These are phyloP conservation scores for Blastobotrys serpentis DNA, from an alignment of 1,139 yeast species.

Conservation along the genomic window DNA sequence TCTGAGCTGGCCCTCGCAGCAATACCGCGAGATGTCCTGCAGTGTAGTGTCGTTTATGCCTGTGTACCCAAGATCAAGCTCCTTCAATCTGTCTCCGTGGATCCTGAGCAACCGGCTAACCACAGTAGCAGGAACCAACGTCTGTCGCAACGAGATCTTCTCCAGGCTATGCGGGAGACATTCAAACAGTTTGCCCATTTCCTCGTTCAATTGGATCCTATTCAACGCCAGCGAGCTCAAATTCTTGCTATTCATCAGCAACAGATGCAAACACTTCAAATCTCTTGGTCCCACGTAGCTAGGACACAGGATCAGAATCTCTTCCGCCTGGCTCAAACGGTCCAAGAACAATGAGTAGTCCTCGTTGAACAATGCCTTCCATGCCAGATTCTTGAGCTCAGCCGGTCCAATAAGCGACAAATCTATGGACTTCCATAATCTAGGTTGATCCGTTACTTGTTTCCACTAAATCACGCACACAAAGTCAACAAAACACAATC, in stretches of 20 bases:
- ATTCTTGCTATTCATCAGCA: conserved; percentile 8
- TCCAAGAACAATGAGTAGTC: conserved; percentile 2
- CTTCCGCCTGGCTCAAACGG: conserved; percentile 8
- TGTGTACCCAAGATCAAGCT: conserved; percentile 21
- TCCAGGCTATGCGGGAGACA: conserved; percentile 13
- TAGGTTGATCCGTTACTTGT: conserved; percentile 15
- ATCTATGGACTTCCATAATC: conserved; percentile 21
- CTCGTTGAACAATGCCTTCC: conserved; percentile 10
- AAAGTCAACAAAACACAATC: not conserved
- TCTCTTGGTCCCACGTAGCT: conserved; percentile 14
- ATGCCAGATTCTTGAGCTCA: conserved; percentile 12
- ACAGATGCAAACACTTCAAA: conserved; percentile 10
- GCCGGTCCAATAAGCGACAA: conserved; percentile 14
- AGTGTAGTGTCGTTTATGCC: conserved; percentile 18
- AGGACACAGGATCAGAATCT: conserved; percentile 12
- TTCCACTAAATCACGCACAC: conserved; percentile 16
- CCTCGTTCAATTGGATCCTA: conserved; percentile 15
- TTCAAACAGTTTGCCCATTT: conserved; percentile 14
- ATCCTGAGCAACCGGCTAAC: conserved; percentile 12
- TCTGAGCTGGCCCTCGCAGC: conserved; percentile 13
- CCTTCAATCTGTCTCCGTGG: conserved; percentile 12
- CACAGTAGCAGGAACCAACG: conserved; percentile 15
- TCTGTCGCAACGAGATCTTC: conserved; percentile 20
- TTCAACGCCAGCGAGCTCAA: conserved; percentile 13
- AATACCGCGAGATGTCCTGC: conserved; percentile 10